Evolutionary conservation across 331 rosid genomes (phyloP), one percentile per base, ranked within the genome.

Genomic region (Pyrus hybrid): DNA sequence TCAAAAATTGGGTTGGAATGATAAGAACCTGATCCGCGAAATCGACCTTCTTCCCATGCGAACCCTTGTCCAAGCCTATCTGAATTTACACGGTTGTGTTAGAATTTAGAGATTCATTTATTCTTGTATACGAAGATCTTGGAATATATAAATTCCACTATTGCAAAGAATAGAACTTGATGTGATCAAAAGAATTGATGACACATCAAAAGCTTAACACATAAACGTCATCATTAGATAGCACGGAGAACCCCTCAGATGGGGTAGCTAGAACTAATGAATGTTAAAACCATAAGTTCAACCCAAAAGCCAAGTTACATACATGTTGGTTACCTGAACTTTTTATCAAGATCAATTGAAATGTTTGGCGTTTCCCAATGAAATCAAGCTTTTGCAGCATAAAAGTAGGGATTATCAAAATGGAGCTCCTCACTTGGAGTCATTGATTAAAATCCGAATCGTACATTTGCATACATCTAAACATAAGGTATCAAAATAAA

Each of bases 31-130:
- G 96, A 75, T 90, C 91, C 1, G 88, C 54, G 76, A 93, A 91
- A 67, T 82, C 91, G 73, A 90, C 85, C 81, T 80, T 68, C 79
- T 78, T 90, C 81, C 96, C 93, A 2, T 71, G 81, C 6, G 97
- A 89, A 84, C 99, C 91, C 79, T 87, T 94, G 93, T 94, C 99
- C 84, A 94, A 62, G 11, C 99, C 97, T 83, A 93, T 93, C 94
- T 91, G 87, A 58, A 65, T 60, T 26, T 12, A 58, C 77, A 53
- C 43, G 35, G 28, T 25, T 65, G 41, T 49, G 68, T 45, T 16
- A 62, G 35, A 62, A 25, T 26, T 62, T 62, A 63, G 70, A 62
- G 63, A 26, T 56, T 43, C 17, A 17, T 5, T 33, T 43, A 18
- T 56, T 73, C 60, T 67, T 66, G 43, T 3, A 14, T 63, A 63